Base-by-base conservation (phyloP, 192 early-diverging fungal genomes). In the Coemansia sp. region DNA sequence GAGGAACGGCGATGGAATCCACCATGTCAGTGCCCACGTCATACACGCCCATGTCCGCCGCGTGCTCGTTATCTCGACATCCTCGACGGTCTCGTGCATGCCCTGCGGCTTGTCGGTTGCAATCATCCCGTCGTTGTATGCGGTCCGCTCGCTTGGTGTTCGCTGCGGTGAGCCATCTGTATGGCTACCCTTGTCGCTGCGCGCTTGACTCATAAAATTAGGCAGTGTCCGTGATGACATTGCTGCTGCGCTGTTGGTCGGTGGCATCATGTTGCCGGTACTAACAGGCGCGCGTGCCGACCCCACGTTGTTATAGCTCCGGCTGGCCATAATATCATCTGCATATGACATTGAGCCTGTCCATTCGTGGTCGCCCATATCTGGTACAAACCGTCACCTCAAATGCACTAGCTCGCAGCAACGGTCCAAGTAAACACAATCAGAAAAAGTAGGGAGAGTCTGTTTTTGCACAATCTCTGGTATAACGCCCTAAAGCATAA, bases 1-100 rank as follows among this genome's bases (percentile, higher is more conserved):
- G 39, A 79, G 63, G 21, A 79, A 65, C 21, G 76, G 76, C 41
- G 70, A 69, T 3, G 76, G 70, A 9, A 79, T 55, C 66, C 70
- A 79, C 76, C 76, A 79, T 11, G 76, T 79, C 60, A 79, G 59
- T 55, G 21, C 9, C 76, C 76, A 79, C 14, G 76, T 79, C 2
- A 66, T 56, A 39, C 62, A 41, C 15, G 64, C 61, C 76, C 76
- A 79, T 49, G 64, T 22, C 22, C 62, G 65, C n/a, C 75, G 65
- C 6, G 75, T 62, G 3, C 62, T 19, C 4, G 75, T 77, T 37
- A 62, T 77, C 10, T 71, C 75, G 4, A 77, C 52, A 41, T 77
- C 69, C 60, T 77, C 69, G 43, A 77, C 37, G 2, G 75, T 77
- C 62, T 77, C 75, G 39, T 77, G 75, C 57, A 52, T 43, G 2